Percentiles rank a stretch among this genome's conserved stretches.
These are phyloP conservation scores for Pythium guiyangense DNA, from an alignment of 352 stramenopile genomes.

Conservation along the genomic window DNA sequence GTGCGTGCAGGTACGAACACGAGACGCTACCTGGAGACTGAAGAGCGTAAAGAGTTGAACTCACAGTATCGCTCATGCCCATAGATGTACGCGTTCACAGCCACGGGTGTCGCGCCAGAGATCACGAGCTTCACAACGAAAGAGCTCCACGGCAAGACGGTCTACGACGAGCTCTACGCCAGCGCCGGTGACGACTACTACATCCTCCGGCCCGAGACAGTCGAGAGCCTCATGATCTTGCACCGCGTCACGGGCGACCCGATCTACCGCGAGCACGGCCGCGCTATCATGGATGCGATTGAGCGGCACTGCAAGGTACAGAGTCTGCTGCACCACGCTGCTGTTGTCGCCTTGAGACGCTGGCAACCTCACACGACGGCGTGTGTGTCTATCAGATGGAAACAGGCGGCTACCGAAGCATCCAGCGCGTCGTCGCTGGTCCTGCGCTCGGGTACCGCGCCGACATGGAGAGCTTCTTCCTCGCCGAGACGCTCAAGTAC, in stretches of 20 bases:
- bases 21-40: too few relatives aligned
- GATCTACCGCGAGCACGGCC: slow-evolving; percentile 75
- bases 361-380: background rate
- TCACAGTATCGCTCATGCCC: background rate
- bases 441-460: slow-evolving; percentile 18
- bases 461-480: slow-evolving; percentile 87
- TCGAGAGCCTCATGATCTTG: slow-evolving; percentile 89
- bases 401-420: slow-evolving; percentile 61
- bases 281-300: slow-evolving; percentile 74
- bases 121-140: slow-evolving; percentile 53
- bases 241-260: slow-evolving; percentile 82
- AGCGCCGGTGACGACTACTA: slow-evolving; percentile 44
- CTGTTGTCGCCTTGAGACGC: background rate
- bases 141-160: slow-evolving; percentile 5
- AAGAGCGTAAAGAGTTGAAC: background rate
- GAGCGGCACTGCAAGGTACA: slow-evolving; percentile 61
- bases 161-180: slow-evolving; percentile 16
- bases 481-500: slow-evolving; percentile 93
- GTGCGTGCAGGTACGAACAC: slow-evolving; percentile 49
- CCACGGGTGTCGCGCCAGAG: slow-evolving; percentile 67
- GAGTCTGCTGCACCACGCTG: background rate
- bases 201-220: slow-evolving; percentile 78
- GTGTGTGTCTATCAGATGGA: slow-evolving; percentile 18
- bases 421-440: slow-evolving; percentile 45
- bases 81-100: slow-evolving; percentile 68